These are phyloP conservation scores for Sporobolomyces pararoseus DNA, from an alignment of 768 basidiomycete species.

Conservation along the genomic window DNA sequence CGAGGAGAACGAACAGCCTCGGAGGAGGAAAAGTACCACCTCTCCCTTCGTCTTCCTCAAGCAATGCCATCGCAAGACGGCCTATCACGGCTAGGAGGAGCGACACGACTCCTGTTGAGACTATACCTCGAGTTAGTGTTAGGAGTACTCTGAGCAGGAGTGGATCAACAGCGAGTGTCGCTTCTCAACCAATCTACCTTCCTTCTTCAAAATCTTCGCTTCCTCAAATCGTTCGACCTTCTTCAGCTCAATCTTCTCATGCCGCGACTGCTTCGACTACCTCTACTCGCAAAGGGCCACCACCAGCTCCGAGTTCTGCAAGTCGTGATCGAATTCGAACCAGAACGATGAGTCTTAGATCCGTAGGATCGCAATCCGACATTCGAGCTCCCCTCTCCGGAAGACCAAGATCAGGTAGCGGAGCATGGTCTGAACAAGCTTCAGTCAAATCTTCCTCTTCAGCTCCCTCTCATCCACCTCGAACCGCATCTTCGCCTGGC, in stretches of 20 bases:
- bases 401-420: not conserved
- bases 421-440: not conserved
- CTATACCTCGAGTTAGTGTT: not conserved
- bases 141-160: not conserved
- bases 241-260: constrained; percentile 14
- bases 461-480: not conserved
- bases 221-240: constrained; percentile 3
- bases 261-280: not conserved
- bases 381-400: not conserved
- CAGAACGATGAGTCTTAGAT: constrained; percentile 21
- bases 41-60: not conserved
- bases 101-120: not conserved
- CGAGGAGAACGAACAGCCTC: constrained; percentile 4
- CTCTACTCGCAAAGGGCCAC: constrained; percentile 7
- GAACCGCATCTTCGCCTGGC: not conserved
- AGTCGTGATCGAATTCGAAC: constrained; percentile 17
- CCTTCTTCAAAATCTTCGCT: not conserved
- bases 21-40: not conserved
- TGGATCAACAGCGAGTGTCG: not conserved
- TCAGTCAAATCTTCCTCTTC: too few relatives aligned
- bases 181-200: not conserved
- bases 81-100: not conserved
- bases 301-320: constrained; percentile 31
- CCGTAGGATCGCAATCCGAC: not conserved
- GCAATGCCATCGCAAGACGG: not conserved